phyloP scores from a whole-genome alignment of 306 rosid species.

The Quercus rubra region DNA sequence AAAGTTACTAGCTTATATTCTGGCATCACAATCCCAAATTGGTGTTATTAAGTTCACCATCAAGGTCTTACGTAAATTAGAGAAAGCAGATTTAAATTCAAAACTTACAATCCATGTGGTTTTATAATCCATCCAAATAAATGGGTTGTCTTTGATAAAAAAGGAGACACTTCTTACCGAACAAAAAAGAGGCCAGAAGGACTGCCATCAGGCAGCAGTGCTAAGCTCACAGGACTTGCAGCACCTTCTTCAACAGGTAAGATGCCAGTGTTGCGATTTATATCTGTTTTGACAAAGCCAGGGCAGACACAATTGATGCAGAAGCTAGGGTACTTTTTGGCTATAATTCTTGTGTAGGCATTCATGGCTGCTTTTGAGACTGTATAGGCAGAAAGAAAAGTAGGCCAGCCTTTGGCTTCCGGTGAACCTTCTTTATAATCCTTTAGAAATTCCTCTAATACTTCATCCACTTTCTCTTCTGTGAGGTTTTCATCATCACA shows the following conservation, averaged over 20 bases:
- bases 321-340: slow-evolving; percentile 6
- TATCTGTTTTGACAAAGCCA: not conserved
- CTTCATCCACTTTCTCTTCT: slow-evolving; percentile 17
- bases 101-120: too few species aligned
- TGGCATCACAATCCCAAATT: too few species aligned
- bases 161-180: not conserved
- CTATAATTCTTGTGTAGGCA: slow-evolving; percentile 26
- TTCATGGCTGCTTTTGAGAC: slow-evolving; percentile 29
- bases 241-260: slow-evolving; percentile 29
- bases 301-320: slow-evolving; percentile 15
- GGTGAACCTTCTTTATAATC: slow-evolving; percentile 12
- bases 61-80: too few species aligned
- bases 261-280: too few species aligned
- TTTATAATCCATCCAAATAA: too few species aligned
- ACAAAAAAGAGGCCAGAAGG: slow-evolving; percentile 22
- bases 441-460: slow-evolving; percentile 9
- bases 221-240: slow-evolving; percentile 22
- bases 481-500: slow-evolving; percentile 12
- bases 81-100: too few species aligned
- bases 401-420: slow-evolving; percentile 7
- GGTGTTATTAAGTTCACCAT: too few species aligned
- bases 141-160: not conserved
- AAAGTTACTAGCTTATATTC: too few species aligned
- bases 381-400: not conserved
- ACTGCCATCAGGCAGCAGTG: slow-evolving; percentile 22